These are phyloP conservation scores for Ettlia oleoabundans DNA, from an alignment of 139 green algal species.

Conservation along the genomic window DNA sequence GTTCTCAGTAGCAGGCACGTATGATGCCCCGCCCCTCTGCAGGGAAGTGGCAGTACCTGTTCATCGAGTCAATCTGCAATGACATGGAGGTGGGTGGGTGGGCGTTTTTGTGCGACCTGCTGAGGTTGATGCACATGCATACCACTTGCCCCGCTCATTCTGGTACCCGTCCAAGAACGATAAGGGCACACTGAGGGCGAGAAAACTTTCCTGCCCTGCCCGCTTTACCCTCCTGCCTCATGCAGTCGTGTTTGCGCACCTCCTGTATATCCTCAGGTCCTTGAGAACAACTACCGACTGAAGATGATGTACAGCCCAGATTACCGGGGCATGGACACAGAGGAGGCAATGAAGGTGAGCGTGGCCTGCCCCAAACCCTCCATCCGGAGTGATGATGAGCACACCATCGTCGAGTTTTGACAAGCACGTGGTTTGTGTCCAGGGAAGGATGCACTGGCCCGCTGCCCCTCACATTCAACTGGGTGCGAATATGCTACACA, in stretches of 20 bases:
- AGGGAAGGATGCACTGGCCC: no score
- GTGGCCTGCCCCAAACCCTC: no score
- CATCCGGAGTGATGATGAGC: no score
- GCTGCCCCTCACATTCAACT: no score
- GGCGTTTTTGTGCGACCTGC: no score
- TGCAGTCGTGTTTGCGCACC: background rate
- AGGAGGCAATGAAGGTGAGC: conserved; percentile 55
- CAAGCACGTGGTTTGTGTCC: no score
- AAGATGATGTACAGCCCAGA: conserved; percentile 92
- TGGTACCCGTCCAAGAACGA: no score
- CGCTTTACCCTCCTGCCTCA: background rate
- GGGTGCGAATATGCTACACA: no score
- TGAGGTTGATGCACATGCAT: no score
- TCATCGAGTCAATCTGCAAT: conserved; percentile 96
- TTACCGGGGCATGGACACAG: conserved; percentile 77
- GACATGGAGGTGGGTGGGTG: conserved; percentile 55
- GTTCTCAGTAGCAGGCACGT: no score
- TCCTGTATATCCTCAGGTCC: conserved; percentile 47
- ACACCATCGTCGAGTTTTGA: no score
- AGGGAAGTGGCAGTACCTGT: conserved; percentile 87
- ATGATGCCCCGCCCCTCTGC: no score
- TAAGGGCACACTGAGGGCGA: background rate
- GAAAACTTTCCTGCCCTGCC: background rate
- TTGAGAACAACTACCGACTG: conserved; percentile 91
- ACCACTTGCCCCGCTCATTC: background rate